Evolutionary conservation across 2,329 filamentous ascomycete genomes (phyloP).

Genomic region (Hirsutella minnesotensis): DNA sequence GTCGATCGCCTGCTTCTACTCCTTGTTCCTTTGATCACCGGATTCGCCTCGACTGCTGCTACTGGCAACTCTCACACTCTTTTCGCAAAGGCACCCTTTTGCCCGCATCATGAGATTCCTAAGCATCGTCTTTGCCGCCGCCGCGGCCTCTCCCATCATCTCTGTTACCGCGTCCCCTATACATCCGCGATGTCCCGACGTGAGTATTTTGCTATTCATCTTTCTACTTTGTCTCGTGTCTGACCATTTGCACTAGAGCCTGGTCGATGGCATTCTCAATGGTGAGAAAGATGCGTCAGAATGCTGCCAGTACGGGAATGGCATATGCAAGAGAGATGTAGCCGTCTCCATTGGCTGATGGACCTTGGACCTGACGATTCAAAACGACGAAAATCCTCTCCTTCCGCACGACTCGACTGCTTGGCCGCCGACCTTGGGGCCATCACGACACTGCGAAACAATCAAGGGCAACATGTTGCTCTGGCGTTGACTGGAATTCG

Average conservation of each 20-base stretch:
- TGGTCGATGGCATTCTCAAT: not conserved
- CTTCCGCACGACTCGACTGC: no score
- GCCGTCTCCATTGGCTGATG: not conserved
- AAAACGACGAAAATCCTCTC: no score
- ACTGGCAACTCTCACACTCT: no score
- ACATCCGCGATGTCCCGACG: conserved; percentile 17
- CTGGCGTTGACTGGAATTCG: not conserved
- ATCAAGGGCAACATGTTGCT: not conserved
- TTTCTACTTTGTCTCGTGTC: no score
- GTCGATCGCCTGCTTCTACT: not conserved
- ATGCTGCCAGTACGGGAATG: not conserved
- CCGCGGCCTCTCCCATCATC: conserved; percentile 8
- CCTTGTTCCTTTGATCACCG: no score
- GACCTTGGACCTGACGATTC: no score
- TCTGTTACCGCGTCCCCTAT: conserved; percentile 13
- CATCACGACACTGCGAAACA: not conserved
- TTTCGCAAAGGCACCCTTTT: no score
- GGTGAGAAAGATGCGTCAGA: not conserved
- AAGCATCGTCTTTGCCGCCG: not conserved
- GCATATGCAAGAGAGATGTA: not conserved
- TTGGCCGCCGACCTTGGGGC: not conserved
- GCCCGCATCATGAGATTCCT: conserved; percentile 4
- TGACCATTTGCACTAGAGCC: not conserved
- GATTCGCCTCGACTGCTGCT: no score
- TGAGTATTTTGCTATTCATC: no score